Evolutionary conservation across 2,329 filamentous ascomycete species (phyloP).

Genomic region (Cladophialophora psammophila): DNA sequence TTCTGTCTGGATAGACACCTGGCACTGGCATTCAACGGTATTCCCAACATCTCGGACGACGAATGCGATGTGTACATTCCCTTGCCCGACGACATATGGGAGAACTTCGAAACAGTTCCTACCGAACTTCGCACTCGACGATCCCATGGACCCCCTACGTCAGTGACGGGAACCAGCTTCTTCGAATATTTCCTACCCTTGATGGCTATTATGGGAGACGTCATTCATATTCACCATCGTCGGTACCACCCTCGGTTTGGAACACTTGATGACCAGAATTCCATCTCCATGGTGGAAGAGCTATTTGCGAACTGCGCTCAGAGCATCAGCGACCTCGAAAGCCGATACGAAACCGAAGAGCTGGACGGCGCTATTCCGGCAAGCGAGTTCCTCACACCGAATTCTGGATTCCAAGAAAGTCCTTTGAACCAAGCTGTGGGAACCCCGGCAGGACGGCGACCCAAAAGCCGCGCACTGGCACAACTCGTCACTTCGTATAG

Average conservation of each 20-base stretch:
- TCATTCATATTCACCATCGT: slow-evolving; percentile 58
- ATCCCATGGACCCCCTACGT: slow-evolving; percentile 38
- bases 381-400: slow-evolving; percentile 37
- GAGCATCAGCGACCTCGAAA: slow-evolving; percentile 48
- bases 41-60: slow-evolving; percentile 54
- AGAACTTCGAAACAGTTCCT: slow-evolving; percentile 30
- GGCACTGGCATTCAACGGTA: slow-evolving; percentile 55
- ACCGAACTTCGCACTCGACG: slow-evolving; percentile 9
- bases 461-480: slow-evolving; percentile 43
- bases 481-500: slow-evolving; percentile 56
- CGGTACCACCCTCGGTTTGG: slow-evolving; percentile 54
- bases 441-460: slow-evolving; percentile 21
- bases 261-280: slow-evolving; percentile 37
- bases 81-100: slow-evolving; percentile 48
- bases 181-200: slow-evolving; percentile 61
- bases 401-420: slow-evolving; percentile 44
- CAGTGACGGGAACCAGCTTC: slow-evolving; percentile 53
- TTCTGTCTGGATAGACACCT: slow-evolving; percentile 58
- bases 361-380: slow-evolving; percentile 19
- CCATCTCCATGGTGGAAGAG: slow-evolving; percentile 39
- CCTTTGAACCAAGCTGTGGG: slow-evolving; percentile 20
- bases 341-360: slow-evolving; percentile 45
- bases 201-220: slow-evolving; percentile 59
- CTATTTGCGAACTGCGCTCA: slow-evolving; percentile 41
- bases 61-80: slow-evolving; percentile 55